Conservation (phyloP, 352 stramenopile genomes). For the Phytopythium vexans region DNA sequence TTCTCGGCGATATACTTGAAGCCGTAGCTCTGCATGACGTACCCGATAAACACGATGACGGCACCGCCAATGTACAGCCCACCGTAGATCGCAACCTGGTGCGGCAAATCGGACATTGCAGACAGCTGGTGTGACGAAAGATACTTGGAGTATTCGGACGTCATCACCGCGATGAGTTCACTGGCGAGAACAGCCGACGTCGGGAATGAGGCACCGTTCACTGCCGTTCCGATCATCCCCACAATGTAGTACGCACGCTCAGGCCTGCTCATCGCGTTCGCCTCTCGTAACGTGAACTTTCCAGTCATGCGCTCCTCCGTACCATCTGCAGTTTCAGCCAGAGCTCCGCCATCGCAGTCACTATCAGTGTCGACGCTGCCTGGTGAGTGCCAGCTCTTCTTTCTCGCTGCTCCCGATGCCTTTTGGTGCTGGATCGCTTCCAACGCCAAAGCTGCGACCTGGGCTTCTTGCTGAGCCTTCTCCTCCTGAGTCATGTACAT, state of each 20-base stretch:
- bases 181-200: conserved; percentile 19
- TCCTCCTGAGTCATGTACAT: conserved; percentile 30
- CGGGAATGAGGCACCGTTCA: conserved; percentile 16
- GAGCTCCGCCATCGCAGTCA: background rate
- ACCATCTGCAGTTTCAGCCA: no score
- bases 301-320: no score
- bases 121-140: conserved; percentile 13
- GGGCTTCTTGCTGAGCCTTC: conserved; percentile 17
- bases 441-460: conserved; percentile 9
- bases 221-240: conserved; percentile 13
- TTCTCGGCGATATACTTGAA: conserved; percentile 56
- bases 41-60: conserved; percentile 18
- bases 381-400: background rate
- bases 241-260: conserved; percentile 17
- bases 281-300: conserved; percentile 8
- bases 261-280: conserved; percentile 13
- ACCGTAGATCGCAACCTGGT: conserved; percentile 26
- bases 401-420: background rate
- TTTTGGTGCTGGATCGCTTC: conserved; percentile 1
- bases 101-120: conserved; percentile 19
- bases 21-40: conserved; percentile 29
- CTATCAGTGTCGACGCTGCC: conserved; percentile 8
- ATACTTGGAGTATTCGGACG: conserved; percentile 25
- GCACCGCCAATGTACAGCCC: conserved; percentile 35
- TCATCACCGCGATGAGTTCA: conserved; percentile 23